These are phyloP conservation scores for Laburnicola sp. DNA, from an alignment of 2,329 filamentous ascomycete genomes.

Conservation along the genomic window DNA sequence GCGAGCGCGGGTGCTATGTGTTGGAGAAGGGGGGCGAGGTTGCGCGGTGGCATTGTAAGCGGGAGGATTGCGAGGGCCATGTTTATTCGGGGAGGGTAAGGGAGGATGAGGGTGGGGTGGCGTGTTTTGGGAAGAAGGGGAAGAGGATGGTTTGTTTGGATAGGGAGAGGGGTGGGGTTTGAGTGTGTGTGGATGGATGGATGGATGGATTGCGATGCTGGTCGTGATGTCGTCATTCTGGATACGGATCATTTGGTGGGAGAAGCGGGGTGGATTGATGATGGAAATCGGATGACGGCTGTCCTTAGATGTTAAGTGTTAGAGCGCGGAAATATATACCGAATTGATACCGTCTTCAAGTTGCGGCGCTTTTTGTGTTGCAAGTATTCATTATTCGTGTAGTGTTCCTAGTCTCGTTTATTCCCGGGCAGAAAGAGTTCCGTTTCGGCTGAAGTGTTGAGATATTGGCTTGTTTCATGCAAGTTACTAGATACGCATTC, in stretches of 20 bases:
- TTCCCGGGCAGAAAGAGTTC: background rate
- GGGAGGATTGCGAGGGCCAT: slow-evolving; percentile 33
- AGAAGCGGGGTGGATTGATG: too few relatives aligned
- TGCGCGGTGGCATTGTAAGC: slow-evolving; percentile 20
- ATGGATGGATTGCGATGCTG: too few relatives aligned
- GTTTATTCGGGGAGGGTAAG: slow-evolving; percentile 24
- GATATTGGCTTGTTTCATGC: background rate
- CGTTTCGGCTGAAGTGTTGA: background rate
- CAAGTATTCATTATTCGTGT: too few relatives aligned
- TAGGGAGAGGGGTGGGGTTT: background rate
- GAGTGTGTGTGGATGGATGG: too few relatives aligned
- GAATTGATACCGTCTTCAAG: too few relatives aligned
- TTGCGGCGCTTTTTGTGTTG: too few relatives aligned
- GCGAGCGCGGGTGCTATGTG: slow-evolving; percentile 31
- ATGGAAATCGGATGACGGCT: too few relatives aligned
- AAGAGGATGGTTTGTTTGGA: slow-evolving; percentile 29
- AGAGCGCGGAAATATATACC: too few relatives aligned
- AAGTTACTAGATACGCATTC: background rate
- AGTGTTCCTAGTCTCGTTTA: background rate
- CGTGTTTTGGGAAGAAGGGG: slow-evolving; percentile 37
- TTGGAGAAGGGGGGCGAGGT: slow-evolving; percentile 28
- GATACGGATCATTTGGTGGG: too few relatives aligned
- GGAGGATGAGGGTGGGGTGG: slow-evolving; percentile 12
- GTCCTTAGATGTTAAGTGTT: too few relatives aligned
- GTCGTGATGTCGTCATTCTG: too few relatives aligned